Evolutionary conservation across 1,139 yeast species (phyloP), one percentile per base, ranked within the genome.

Genomic region (Candida sp.): DNA sequence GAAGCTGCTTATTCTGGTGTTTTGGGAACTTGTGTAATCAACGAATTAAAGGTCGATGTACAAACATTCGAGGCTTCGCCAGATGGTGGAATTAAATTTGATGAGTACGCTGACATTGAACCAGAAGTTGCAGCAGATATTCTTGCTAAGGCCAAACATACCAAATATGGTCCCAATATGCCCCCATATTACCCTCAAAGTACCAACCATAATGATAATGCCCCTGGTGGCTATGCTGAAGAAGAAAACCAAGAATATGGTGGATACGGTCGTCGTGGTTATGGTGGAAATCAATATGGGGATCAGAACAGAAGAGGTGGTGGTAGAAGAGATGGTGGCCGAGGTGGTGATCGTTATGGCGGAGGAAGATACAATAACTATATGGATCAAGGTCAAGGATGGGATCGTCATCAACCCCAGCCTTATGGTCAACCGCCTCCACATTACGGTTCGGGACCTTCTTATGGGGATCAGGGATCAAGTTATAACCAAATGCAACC

Each of bases 1-100:
- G 88, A 86, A 44, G 87, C 88, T 21, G 96, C 96, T 0, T 84
- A 87, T 57, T 81, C 85, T 38, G 97, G 96, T 7, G 87, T 81
- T 4, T 59, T 80, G 54, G 91, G 88, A 19, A 86, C 86, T 1
- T 79, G 89, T 41, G 70, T 86, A 6, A 72, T 89, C n/a, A 79
- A 81, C 49, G 76, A 74, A 43, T 69, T 73, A 40, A 74, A 70
- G 45, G 75, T 89, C 15, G 89, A 87, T 56, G 68, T 87, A 19
- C 95, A 86, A 57, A 77, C 87, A 1, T 90, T 86, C 58, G 87
- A 87, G 56, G 75, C 73, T 33, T 75, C 84, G 1, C 66, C 80
- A 0, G 84, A 81, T 51, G 90, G 89, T n/a, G 81, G 81, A 1
- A 80, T 90, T 29, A 81, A 83, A 52, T 90, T 86, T 60, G 96